A percentile compares a stretch with the other conserved stretches of the same genome.
Conservation (phyloP, 176 grass and related monocot genomes). For the Cocos nucifera region DNA sequence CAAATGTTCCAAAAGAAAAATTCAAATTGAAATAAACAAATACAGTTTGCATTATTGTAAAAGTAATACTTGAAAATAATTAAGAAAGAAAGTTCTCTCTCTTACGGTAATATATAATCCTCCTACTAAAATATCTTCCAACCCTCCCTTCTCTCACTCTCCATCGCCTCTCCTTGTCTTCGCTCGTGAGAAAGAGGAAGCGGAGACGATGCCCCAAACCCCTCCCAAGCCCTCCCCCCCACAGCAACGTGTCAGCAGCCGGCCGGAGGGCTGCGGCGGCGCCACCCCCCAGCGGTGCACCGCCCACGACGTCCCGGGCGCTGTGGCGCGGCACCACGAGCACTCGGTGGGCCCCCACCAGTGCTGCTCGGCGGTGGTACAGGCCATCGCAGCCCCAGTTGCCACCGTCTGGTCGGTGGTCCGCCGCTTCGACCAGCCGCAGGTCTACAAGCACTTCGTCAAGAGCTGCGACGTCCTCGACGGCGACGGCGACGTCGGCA, state of each 20-base stretch:
- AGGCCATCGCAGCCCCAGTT: slow-evolving; percentile 38
- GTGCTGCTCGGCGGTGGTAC: slow-evolving; percentile 47
- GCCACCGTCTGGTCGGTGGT: slow-evolving; percentile 76
- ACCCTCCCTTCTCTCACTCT: too few species aligned
- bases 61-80: too few species aligned
- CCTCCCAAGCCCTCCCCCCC: slow-evolving; percentile 21
- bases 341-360: slow-evolving; percentile 43
- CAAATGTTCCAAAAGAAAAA: too few species aligned
- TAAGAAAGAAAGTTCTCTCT: too few species aligned
- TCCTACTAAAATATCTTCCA: too few species aligned
- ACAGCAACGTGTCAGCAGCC: slow-evolving; percentile 26
- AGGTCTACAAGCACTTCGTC: slow-evolving; percentile 81
- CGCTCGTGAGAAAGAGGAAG: too few species aligned
- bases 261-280: slow-evolving; percentile 7
- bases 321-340: slow-evolving; percentile 54
- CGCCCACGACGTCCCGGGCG: slow-evolving; percentile 17
- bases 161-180: too few species aligned
- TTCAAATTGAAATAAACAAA: too few species aligned
- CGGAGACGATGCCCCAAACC: not conserved
- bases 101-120: too few species aligned
- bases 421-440: slow-evolving; percentile 71
- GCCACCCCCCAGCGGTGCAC: not conserved
- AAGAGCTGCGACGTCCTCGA: slow-evolving; percentile 58
- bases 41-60: too few species aligned
- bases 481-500: slow-evolving; percentile 54